Conservation (phyloP, 345 rosid genomes). For the Viola odorata region DNA sequence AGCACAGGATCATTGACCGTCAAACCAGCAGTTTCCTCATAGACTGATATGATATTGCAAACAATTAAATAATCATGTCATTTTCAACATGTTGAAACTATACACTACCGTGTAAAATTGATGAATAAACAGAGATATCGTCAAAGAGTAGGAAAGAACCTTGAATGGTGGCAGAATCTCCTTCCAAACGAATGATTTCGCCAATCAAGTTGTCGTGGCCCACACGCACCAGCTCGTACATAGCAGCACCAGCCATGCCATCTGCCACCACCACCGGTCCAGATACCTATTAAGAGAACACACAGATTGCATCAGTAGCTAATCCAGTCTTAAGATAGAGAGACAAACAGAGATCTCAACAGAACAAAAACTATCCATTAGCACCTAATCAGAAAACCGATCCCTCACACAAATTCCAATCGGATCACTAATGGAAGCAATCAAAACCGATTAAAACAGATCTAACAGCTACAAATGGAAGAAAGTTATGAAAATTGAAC, state of each 20-base stretch:
- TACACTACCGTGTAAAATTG: not conserved
- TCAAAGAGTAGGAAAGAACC: constrained; percentile 33
- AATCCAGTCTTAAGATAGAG: too few relatives aligned
- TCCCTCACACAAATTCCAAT: not conserved
- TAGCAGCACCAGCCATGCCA: constrained; percentile 99
- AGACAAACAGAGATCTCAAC: too few relatives aligned
- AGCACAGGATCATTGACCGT: constrained; percentile 93
- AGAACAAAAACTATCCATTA: not conserved
- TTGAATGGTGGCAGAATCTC: constrained; percentile 98
- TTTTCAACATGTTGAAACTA: not conserved
- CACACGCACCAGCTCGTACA: constrained; percentile 98
- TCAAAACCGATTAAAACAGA: not conserved
- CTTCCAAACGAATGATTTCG: constrained; percentile 96
- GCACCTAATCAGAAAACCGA: constrained; percentile 2
- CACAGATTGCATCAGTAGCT: constrained; percentile 1
- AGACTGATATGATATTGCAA: constrained; percentile 54
- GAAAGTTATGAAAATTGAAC: not conserved
- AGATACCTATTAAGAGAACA: constrained; percentile 55
- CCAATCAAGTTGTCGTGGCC: constrained; percentile 96
- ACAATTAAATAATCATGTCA: not conserved
- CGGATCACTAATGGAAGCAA: not conserved
- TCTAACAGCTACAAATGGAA: not conserved
- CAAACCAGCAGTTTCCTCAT: constrained; percentile 95
- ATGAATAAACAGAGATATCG: not conserved
- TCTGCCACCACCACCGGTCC: constrained; percentile 99